Evolutionary conservation across 768 basidiomycete species (phyloP).

Genomic region (Serendipita sp.): DNA sequence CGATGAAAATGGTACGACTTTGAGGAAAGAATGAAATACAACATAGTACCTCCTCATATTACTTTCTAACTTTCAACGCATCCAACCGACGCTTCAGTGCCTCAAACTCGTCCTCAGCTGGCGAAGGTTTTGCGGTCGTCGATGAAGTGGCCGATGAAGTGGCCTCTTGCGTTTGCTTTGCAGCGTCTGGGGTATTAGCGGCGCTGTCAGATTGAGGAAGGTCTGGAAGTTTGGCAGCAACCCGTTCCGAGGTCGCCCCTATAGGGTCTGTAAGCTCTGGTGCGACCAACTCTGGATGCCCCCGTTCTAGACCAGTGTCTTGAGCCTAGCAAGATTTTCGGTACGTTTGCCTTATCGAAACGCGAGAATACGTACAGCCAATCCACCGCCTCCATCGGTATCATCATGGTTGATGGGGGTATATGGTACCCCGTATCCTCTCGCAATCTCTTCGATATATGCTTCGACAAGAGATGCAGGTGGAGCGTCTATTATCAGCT

Average conservation of each 20-base stretch:
- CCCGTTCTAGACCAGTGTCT: slow-evolving; percentile 13
- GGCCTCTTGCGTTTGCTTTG: slow-evolving; percentile 14
- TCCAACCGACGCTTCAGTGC: slow-evolving; percentile 66
- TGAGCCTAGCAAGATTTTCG: slow-evolving; percentile 10
- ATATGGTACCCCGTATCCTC: slow-evolving; percentile 69
- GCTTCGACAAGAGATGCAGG: slow-evolving; percentile 62
- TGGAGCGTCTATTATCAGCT: slow-evolving; percentile 56
- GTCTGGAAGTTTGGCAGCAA: slow-evolving; percentile 30
- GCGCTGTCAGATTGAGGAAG: slow-evolving; percentile 32
- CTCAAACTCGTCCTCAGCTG: slow-evolving; percentile 54
- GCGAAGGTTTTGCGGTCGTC: slow-evolving; percentile 15
- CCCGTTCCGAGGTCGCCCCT: slow-evolving; percentile 6
- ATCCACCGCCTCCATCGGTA: slow-evolving; percentile 20
- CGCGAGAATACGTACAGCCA: slow-evolving; percentile 22
- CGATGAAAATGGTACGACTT: neutral
- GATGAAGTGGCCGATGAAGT: too few species aligned
- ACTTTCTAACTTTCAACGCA: slow-evolving; percentile 64
- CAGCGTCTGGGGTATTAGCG: slow-evolving; percentile 7
- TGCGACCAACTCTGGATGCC: slow-evolving; percentile 15
- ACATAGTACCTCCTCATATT: neutral
- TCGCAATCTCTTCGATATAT: slow-evolving; percentile 79
- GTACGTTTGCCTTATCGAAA: slow-evolving; percentile 3
- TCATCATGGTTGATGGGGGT: slow-evolving; percentile 20
- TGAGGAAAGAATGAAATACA: neutral
- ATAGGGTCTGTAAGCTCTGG: slow-evolving; percentile 5